Evolutionary conservation across 1,139 yeast species (phyloP).

Genomic region (Hanseniaspora gamundiae): DNA sequence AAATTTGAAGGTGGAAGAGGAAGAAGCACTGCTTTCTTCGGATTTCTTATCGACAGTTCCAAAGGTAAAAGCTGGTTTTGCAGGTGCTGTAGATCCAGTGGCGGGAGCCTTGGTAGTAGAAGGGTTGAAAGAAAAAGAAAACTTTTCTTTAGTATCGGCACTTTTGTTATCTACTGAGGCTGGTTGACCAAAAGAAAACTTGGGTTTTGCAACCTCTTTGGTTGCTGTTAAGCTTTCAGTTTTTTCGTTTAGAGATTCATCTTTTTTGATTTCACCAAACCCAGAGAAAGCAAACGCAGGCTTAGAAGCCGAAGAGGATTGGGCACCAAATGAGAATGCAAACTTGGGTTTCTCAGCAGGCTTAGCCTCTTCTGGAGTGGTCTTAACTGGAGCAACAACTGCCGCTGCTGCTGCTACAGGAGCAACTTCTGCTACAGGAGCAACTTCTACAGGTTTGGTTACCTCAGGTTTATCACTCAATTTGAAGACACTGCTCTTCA

Average conservation of each 20-base stretch:
- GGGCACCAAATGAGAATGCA: constrained; percentile 25
- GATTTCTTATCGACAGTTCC: constrained; percentile 10
- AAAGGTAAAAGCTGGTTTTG: constrained; percentile 18
- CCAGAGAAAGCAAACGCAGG: constrained; percentile 8
- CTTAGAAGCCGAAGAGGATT: constrained; percentile 10
- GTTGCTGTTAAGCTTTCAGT: not conserved
- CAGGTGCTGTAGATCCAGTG: not conserved
- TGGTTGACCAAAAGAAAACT: constrained; percentile 20
- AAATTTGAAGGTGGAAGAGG: not conserved
- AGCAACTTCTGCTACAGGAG: too few species aligned
- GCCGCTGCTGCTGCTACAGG: not conserved
- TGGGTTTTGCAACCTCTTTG: constrained; percentile 10
- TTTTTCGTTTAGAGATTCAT: constrained; percentile 1
- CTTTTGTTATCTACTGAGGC: not conserved
- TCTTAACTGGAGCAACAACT: not conserved
- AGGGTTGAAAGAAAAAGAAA: constrained; percentile 1
- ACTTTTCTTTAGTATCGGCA: constrained; percentile 5
- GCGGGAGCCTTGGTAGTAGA: constrained; percentile 4
- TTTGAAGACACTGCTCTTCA: constrained; percentile 39
- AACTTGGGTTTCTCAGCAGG: constrained; percentile 14
- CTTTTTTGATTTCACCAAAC: constrained; percentile 15
- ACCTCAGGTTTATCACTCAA: constrained; percentile 17
- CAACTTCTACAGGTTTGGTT: too few species aligned
- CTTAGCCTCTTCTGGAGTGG: constrained; percentile 10
- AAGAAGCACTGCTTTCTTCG: not conserved